Evolutionary conservation across 2,329 filamentous ascomycete species (phyloP).

Genomic region (Talaromyces albobiverticillius): DNA sequence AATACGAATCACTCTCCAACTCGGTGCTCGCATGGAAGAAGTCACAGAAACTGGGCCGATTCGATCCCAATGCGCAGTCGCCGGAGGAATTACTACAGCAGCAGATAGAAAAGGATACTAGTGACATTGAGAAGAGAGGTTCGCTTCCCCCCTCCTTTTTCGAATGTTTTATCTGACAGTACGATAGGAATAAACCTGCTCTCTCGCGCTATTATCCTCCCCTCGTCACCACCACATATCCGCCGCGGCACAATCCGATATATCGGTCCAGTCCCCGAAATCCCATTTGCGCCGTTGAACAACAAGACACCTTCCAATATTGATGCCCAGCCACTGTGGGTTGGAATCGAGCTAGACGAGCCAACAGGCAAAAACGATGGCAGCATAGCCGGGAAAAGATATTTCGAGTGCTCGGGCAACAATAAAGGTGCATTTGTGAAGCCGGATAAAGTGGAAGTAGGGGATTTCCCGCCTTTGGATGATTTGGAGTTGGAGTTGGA

Average conservation of each 20-base stretch:
- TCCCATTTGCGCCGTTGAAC: constrained; percentile 34
- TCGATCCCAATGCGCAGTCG: constrained; percentile 78
- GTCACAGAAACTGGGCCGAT: constrained; percentile 89
- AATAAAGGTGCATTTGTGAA: constrained; percentile 61
- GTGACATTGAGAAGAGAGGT: constrained; percentile 67
- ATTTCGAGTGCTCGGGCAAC: constrained; percentile 52
- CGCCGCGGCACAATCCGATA: constrained; percentile 44
- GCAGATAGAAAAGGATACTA: constrained; percentile 56
- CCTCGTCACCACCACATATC: constrained; percentile 41
- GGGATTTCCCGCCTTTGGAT: constrained; percentile 56
- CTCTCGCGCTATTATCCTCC: constrained; percentile 44
- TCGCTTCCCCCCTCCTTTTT: constrained; percentile 17
- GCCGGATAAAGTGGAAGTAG: constrained; percentile 61
- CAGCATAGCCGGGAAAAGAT: constrained; percentile 47
- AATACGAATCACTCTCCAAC: constrained; percentile 83
- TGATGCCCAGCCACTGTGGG: constrained; percentile 45
- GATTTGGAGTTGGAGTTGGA: constrained; percentile 53
- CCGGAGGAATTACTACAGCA: constrained; percentile 70
- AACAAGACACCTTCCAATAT: constrained; percentile 19
- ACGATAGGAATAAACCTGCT: constrained; percentile 40
- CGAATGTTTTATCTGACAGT: neutral
- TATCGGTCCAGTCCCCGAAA: constrained; percentile 39
- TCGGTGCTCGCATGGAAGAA: constrained; percentile 96
- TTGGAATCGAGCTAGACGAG: constrained; percentile 61
- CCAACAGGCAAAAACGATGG: constrained; percentile 66